Evolutionary conservation across 495 filamentous ascomycete species (phyloP).

Genomic region (Cercophora samala): DNA sequence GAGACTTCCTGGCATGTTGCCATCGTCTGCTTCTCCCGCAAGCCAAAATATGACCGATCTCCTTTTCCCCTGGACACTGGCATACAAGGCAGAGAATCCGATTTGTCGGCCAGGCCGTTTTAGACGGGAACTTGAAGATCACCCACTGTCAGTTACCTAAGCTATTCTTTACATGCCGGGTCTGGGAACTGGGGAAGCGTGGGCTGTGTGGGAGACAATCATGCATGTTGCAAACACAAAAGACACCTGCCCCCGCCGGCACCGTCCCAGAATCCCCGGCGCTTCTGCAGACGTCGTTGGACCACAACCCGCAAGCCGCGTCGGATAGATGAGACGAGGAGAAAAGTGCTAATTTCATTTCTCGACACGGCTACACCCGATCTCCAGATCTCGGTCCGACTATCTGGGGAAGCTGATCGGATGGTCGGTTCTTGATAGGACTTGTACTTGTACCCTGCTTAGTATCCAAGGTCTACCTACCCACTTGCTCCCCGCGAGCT

Average conservation of each 20-base stretch:
- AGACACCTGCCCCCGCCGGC: neutral
- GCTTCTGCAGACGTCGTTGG: neutral
- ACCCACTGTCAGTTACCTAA: neutral
- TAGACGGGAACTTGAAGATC: neutral
- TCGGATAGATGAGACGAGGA: neutral
- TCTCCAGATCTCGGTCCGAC: neutral
- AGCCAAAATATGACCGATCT: constrained; percentile 7
- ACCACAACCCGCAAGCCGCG: neutral
- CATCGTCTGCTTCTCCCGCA: neutral
- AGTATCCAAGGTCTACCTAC: neutral
- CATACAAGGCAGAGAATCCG: neutral
- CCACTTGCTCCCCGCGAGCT: neutral
- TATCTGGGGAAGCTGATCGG: neutral
- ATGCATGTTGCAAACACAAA: neutral
- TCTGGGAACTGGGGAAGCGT: neutral
- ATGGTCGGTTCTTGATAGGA: neutral
- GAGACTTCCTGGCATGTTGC: neutral
- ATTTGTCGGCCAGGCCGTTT: neutral
- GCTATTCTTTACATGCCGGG: neutral
- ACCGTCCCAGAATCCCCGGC: too few species aligned
- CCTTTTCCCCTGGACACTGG: neutral
- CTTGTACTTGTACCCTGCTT: neutral
- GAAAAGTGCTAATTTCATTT: neutral
- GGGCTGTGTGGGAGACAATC: neutral
- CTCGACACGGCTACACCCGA: neutral